phyloP scores from a whole-genome alignment of 75 land plant genomes.

The Selaginella moellendorffii region DNA sequence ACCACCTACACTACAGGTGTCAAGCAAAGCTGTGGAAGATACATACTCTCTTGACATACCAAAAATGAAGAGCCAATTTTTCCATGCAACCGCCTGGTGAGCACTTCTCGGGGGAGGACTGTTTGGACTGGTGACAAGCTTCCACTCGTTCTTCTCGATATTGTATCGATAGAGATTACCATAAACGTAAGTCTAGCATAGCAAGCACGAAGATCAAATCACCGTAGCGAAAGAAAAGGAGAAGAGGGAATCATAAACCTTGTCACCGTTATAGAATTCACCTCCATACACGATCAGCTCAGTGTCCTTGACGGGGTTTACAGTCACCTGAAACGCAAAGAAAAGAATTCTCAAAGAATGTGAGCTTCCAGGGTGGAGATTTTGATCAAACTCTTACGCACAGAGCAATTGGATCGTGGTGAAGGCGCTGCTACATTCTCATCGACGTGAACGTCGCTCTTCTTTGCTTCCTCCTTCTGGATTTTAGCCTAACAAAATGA shows the following conservation, averaged over 20 bases:
- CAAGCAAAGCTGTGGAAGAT: not conserved
- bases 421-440: slow-evolving; percentile 89
- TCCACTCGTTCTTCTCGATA: slow-evolving; percentile 87
- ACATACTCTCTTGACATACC: slow-evolving; percentile 27
- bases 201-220: not conserved
- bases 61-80: slow-evolving; percentile 72
- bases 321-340: slow-evolving; percentile 37
- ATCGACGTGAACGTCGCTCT: slow-evolving; percentile 84
- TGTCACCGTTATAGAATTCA: slow-evolving; percentile 91
- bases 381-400: slow-evolving; percentile 18
- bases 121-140: slow-evolving; percentile 91
- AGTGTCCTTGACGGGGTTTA: slow-evolving; percentile 85
- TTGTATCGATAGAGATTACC: slow-evolving; percentile 89
- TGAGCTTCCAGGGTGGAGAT: not conserved
- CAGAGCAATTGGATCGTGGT: slow-evolving; percentile 86
- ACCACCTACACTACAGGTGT: slow-evolving; percentile 44
- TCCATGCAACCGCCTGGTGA: slow-evolving; percentile 98
- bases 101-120: slow-evolving; percentile 99
- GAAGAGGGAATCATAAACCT: slow-evolving; percentile 30
- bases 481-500: slow-evolving; percentile 50
- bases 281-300: slow-evolving; percentile 93
- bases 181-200: slow-evolving; percentile 89
- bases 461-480: slow-evolving; percentile 92
- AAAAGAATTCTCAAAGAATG: not conserved
- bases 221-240: not conserved